These are phyloP conservation scores for Penicillium expansum DNA, from an alignment of 2,329 filamentous ascomycete genomes.

Conservation along the genomic window DNA sequence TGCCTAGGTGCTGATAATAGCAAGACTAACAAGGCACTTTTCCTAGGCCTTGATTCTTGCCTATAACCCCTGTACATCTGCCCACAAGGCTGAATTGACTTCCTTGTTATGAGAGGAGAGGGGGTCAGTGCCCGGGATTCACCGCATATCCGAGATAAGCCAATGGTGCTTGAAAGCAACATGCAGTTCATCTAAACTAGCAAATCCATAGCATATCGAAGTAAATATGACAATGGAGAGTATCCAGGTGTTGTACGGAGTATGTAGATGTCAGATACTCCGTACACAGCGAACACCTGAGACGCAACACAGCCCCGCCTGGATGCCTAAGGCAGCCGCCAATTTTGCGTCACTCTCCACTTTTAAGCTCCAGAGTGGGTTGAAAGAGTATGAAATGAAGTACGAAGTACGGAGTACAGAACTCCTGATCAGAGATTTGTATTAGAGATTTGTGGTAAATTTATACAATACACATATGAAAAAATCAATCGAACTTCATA, in stretches of 20 bases:
- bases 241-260: neutral
- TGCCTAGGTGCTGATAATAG: too few species aligned
- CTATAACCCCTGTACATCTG: neutral
- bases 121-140: slow-evolving; percentile 1
- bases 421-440: neutral
- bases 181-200: neutral
- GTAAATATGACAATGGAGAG: neutral
- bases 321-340: neutral
- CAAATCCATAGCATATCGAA: neutral
- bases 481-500: neutral
- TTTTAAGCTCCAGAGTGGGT: slow-evolving; percentile 19
- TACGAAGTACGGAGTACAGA: slow-evolving; percentile 9
- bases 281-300: neutral
- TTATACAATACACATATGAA: neutral
- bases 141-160: neutral
- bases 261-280: neutral
- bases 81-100: slow-evolving; percentile 1
- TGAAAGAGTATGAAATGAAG: slow-evolving; percentile 3
- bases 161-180: neutral
- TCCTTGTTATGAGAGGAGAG: neutral
- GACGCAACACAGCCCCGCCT: neutral
- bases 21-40: neutral
- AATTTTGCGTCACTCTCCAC: slow-evolving; percentile 26
- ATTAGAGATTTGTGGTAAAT: neutral
- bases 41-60: neutral